Evolutionary conservation across 768 basidiomycete species (phyloP).

Genomic region (Mycena latifolia): DNA sequence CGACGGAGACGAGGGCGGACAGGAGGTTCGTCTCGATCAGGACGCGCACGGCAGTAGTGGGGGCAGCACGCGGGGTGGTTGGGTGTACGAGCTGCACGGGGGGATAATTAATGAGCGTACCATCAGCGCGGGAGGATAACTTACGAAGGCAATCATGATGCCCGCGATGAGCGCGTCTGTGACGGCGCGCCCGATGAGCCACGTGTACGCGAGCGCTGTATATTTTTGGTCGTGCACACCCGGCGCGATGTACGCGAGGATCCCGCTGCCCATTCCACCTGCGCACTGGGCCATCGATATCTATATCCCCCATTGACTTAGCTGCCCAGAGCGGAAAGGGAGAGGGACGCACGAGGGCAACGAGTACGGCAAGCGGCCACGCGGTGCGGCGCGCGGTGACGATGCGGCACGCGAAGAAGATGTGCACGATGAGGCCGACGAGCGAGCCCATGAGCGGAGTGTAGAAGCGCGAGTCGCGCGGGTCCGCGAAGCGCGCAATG

Average conservation of each 20-base stretch:
- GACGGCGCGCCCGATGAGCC: slow-evolving; percentile 9
- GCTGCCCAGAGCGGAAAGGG: no score
- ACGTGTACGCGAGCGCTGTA: background rate
- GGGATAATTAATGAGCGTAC: no score
- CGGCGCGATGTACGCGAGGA: background rate
- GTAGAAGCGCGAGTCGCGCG: slow-evolving; percentile 7
- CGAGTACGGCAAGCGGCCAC: slow-evolving; percentile 13
- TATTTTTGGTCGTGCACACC: background rate
- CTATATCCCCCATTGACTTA: background rate
- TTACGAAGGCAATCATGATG: slow-evolving; percentile 17
- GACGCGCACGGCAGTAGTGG: background rate
- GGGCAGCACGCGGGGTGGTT: background rate
- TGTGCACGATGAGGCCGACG: slow-evolving; percentile 21
- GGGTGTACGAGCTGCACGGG: slow-evolving; percentile 7
- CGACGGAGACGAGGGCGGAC: slow-evolving; percentile 6
- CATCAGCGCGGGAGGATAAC: background rate
- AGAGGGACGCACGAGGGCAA: slow-evolving; percentile 9
- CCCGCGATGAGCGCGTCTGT: slow-evolving; percentile 21
- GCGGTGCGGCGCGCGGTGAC: background rate
- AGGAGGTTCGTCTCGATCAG: slow-evolving; percentile 16
- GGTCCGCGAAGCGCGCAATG: background rate
- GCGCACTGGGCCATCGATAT: slow-evolving; percentile 4
- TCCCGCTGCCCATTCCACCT: slow-evolving; percentile 17
- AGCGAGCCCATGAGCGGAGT: slow-evolving; percentile 15
- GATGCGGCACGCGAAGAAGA: slow-evolving; percentile 26